Evolutionary conservation across 2,329 filamentous ascomycete genomes (phyloP).

Genomic region (Aspergillus quadricinctus): DNA sequence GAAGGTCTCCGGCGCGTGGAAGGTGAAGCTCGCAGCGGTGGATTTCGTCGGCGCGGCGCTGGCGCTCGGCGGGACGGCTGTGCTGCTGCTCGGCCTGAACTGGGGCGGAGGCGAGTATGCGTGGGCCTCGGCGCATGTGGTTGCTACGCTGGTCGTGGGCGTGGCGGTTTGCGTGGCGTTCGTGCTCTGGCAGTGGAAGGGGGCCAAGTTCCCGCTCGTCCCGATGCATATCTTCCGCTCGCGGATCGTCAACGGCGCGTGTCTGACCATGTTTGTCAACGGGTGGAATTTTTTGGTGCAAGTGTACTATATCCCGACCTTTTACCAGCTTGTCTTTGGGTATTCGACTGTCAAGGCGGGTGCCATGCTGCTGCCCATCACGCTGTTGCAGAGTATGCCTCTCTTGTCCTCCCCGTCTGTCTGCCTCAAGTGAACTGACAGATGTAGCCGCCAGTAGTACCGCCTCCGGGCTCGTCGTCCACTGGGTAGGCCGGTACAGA

Average conservation of each 20-base stretch:
- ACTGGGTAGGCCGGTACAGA: conserved; percentile 51
- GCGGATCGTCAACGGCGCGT: conserved; percentile 52
- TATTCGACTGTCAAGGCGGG: conserved; percentile 46
- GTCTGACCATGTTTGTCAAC: conserved; percentile 55
- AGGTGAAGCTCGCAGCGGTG: conserved; percentile 47
- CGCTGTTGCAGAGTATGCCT: conserved; percentile 41
- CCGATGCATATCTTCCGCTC: conserved; percentile 52
- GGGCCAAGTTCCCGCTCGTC: conserved; percentile 20
- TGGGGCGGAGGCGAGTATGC: conserved; percentile 59
- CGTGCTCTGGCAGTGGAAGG: conserved; percentile 34
- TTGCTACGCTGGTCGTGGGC: conserved; percentile 53
- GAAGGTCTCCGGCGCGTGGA: conserved; percentile 52
- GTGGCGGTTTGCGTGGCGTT: conserved; percentile 23
- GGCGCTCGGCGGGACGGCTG: conserved; percentile 42
- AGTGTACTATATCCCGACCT: conserved; percentile 59
- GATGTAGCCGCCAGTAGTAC: conserved; percentile 47
- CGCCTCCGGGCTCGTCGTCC: conserved; percentile 50
- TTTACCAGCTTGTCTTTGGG: conserved; percentile 54
- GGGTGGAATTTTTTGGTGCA: conserved; percentile 59
- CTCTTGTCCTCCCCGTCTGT: no score
- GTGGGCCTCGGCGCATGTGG: conserved; percentile 54
- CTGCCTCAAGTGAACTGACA: no score
- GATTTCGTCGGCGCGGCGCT: conserved; percentile 49
- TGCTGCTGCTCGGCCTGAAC: conserved; percentile 50
- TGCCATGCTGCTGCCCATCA: conserved; percentile 48